Evolutionary conservation across 352 stramenopile genomes (phyloP).

Genomic region (Phytophthora constricta): DNA sequence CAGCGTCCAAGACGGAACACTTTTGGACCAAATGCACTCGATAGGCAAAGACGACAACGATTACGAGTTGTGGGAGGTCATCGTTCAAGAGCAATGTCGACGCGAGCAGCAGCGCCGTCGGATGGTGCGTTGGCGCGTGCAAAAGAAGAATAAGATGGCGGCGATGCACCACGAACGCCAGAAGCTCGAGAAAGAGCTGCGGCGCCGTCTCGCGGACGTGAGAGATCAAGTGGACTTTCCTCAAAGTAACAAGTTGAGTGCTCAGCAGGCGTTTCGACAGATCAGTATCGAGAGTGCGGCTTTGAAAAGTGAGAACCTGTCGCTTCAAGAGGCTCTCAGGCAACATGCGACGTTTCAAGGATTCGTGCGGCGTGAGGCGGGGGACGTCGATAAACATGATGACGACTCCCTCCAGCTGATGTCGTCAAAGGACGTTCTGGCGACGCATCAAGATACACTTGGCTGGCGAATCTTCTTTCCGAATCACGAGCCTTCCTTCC

Average conservation of each 20-base stretch:
- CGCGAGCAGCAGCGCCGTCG: background rate
- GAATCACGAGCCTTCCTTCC: slow-evolving; percentile 11
- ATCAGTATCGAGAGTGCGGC: background rate
- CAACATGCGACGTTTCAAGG: slow-evolving; percentile 1
- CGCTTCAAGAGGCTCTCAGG: background rate
- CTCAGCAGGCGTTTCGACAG: background rate
- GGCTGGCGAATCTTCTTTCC: slow-evolving; percentile 8
- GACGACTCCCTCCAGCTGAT: background rate
- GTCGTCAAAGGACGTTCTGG: background rate
- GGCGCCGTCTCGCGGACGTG: background rate
- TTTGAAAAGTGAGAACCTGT: slow-evolving; percentile 3
- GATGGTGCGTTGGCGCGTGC: background rate
- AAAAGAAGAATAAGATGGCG: background rate
- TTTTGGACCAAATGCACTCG: background rate
- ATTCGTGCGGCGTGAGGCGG: background rate
- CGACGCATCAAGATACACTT: background rate
- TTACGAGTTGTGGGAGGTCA: background rate
- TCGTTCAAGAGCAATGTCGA: background rate
- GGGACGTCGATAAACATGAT: background rate
- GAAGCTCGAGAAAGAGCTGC: slow-evolving; percentile 1
- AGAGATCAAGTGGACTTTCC: background rate
- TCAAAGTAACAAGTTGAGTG: background rate
- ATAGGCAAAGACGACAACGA: background rate
- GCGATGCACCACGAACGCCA: background rate
- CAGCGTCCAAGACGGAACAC: background rate